These are phyloP conservation scores for Hygrophorus pudorinus DNA, from an alignment of 768 basidiomycete genomes.

Conservation along the genomic window DNA sequence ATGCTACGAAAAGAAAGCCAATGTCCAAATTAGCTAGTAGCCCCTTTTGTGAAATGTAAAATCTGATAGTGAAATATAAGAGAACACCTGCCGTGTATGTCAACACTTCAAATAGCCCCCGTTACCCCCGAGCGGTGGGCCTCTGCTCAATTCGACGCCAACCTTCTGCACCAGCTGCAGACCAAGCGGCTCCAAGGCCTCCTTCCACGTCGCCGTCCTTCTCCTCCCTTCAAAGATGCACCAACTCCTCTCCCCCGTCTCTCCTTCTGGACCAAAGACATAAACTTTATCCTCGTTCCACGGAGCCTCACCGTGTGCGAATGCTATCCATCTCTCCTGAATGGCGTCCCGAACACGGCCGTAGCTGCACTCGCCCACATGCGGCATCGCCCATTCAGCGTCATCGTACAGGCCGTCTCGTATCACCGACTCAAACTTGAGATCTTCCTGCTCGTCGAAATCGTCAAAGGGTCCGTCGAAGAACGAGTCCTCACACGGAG, in stretches of 20 bases:
- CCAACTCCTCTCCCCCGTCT: slow-evolving; percentile 60
- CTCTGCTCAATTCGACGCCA: slow-evolving; percentile 63
- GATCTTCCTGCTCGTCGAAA: slow-evolving; percentile 15
- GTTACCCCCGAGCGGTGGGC: slow-evolving; percentile 35
- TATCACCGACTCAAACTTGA: slow-evolving; percentile 17
- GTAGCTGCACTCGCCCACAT: slow-evolving; percentile 62
- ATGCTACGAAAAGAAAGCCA: too few relatives aligned
- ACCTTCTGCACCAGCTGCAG: slow-evolving; percentile 60
- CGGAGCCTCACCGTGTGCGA: slow-evolving; percentile 64
- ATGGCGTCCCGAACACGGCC: slow-evolving; percentile 58
- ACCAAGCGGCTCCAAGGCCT: slow-evolving; percentile 60
- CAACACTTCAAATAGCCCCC: too few relatives aligned
- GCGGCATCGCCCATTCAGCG: slow-evolving; percentile 42
- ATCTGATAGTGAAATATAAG: too few relatives aligned
- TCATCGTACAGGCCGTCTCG: slow-evolving; percentile 11
- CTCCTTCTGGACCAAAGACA: slow-evolving; percentile 78
- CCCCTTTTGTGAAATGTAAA: too few relatives aligned
- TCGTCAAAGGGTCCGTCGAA: slow-evolving; percentile 25
- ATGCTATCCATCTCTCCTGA: slow-evolving; percentile 66
- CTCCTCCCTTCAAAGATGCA: slow-evolving; percentile 59
- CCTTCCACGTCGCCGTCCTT: slow-evolving; percentile 49
- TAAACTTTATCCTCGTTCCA: slow-evolving; percentile 64
- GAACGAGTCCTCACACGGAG: slow-evolving; percentile 11
- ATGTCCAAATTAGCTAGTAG: too few relatives aligned
- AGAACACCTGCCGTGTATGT: too few relatives aligned